phyloP scores from a whole-genome alignment of 2,329 filamentous ascomycete species.

The Septoria petroselini region DNA sequence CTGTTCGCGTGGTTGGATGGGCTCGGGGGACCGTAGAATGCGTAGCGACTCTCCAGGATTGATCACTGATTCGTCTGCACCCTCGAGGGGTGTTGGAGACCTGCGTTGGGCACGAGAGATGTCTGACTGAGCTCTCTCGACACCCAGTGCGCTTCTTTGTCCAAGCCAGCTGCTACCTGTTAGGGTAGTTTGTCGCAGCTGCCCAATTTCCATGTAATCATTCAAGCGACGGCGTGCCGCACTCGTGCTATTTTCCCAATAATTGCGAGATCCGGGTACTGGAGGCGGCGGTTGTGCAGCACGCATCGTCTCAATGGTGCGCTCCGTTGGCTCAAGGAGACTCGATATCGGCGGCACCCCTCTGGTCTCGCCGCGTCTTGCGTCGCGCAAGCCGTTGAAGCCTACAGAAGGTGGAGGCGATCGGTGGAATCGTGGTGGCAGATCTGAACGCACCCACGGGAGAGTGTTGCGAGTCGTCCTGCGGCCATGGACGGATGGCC shows the following conservation, averaged over 20 bases:
- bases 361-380: slow-evolving; percentile 23
- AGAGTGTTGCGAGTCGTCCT: slow-evolving; percentile 31
- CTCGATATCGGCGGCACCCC: slow-evolving; percentile 34
- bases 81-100: slow-evolving; percentile 13
- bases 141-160: neutral
- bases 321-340: slow-evolving; percentile 33
- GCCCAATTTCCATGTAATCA: slow-evolving; percentile 11
- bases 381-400: slow-evolving; percentile 22
- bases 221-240: slow-evolving; percentile 2
- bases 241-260: slow-evolving; percentile 12
- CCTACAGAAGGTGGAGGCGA: slow-evolving; percentile 25
- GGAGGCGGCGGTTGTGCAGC: slow-evolving; percentile 22
- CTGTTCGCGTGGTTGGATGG: slow-evolving; percentile 7
- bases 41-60: slow-evolving; percentile 21
- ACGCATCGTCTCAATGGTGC: slow-evolving; percentile 2
- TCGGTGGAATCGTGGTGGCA: slow-evolving; percentile 30
- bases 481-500: slow-evolving; percentile 34
- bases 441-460: slow-evolving; percentile 25
- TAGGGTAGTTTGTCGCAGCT: neutral
- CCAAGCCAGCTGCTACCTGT: neutral
- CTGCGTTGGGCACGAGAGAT: slow-evolving; percentile 7
- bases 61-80: slow-evolving; percentile 10
- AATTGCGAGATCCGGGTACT: slow-evolving; percentile 31
- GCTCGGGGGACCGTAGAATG: slow-evolving; percentile 24
- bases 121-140: slow-evolving; percentile 4